A percentile compares a stretch with the other conserved stretches of the same genome.
These are phyloP conservation scores for Puya raimondii DNA, from an alignment of 176 grass and related monocot genomes.

Conservation along the genomic window DNA sequence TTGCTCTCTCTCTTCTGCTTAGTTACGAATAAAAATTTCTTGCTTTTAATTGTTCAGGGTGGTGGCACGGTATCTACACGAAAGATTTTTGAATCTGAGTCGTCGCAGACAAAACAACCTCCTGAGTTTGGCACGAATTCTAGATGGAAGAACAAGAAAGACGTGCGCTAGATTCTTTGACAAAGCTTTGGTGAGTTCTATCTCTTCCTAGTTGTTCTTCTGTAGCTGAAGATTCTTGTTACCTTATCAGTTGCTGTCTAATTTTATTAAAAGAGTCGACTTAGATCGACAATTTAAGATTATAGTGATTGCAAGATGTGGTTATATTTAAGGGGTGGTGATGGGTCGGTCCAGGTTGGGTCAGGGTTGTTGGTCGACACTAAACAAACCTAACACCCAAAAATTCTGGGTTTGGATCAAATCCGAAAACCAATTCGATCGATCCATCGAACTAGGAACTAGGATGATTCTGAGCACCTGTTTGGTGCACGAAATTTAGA, in stretches of 20 bases:
- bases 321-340: too few relatives aligned
- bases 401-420: too few relatives aligned
- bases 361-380: too few relatives aligned
- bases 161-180: conserved; percentile 75
- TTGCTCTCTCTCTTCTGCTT: conserved; percentile 3
- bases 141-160: conserved; percentile 52
- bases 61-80: conserved; percentile 39
- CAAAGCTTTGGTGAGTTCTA: conserved; percentile 63
- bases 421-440: too few relatives aligned
- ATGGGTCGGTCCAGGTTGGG: too few relatives aligned
- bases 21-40: conserved; percentile 7
- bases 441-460: too few relatives aligned
- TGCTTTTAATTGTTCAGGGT: conserved; percentile 36
- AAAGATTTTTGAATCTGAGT: conserved; percentile 33
- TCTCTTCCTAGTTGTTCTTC: background rate
- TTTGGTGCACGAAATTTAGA: background rate
- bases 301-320: background rate
- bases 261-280: too few relatives aligned
- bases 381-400: too few relatives aligned
- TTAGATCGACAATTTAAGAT: background rate
- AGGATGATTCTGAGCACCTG: background rate
- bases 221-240: background rate
- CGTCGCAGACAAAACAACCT: conserved; percentile 16
- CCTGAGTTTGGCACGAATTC: conserved; percentile 38
- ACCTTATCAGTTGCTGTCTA: too few relatives aligned